Percentiles rank a stretch among this genome's conserved stretches.
Evolutionary conservation across 352 stramenopile genomes (phyloP).

Genomic region (Phytophthora constricta): DNA sequence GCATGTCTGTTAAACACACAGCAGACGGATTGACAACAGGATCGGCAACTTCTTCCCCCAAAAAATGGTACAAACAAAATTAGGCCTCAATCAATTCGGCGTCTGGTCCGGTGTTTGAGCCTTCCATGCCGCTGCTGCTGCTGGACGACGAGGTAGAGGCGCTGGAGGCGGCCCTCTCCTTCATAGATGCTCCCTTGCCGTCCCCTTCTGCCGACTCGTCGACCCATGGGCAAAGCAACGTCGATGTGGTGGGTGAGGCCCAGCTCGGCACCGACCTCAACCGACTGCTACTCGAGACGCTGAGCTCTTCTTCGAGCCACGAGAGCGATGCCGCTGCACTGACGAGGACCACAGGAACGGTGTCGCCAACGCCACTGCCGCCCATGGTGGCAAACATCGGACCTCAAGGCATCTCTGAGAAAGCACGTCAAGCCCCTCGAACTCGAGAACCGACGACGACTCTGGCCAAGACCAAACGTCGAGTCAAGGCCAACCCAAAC

Average conservation of each 20-base stretch:
- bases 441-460: conserved; percentile 14
- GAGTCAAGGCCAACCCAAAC: conserved; percentile 40
- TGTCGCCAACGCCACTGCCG: conserved; percentile 13
- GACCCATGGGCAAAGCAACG: neutral
- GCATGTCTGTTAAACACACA: too few species aligned
- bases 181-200: conserved; percentile 22
- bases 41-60: too few species aligned
- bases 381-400: conserved; percentile 12
- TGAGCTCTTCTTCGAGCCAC: conserved; percentile 29
- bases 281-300: conserved; percentile 33
- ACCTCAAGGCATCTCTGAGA: neutral
- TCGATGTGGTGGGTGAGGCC: conserved; percentile 14
- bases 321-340: conserved; percentile 12
- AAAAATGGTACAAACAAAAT: neutral
- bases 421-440: conserved; percentile 9
- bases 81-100: neutral
- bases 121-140: conserved; percentile 39
- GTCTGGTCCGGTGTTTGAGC: conserved; percentile 12
- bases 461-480: conserved; percentile 36
- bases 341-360: neutral
- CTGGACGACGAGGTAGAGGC: conserved; percentile 36
- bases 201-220: neutral
- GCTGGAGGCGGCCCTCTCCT: conserved; percentile 37
- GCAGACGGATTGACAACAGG: too few species aligned
- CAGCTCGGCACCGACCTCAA: conserved; percentile 32